These are phyloP conservation scores for Neofusicoccum sp. DNA, from an alignment of 2,329 filamentous ascomycete genomes.

Conservation along the genomic window DNA sequence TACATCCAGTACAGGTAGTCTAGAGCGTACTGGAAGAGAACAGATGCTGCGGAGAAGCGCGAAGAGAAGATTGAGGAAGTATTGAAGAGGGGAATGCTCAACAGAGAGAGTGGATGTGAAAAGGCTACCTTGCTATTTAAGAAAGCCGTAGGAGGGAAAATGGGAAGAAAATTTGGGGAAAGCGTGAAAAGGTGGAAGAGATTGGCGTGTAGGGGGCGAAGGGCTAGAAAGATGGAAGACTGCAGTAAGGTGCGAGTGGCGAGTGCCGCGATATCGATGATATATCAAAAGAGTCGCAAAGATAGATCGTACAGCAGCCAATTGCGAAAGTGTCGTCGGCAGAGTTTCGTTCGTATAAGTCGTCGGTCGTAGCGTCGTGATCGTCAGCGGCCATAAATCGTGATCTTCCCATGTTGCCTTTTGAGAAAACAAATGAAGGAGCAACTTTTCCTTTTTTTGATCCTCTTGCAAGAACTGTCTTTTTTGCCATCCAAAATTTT, in stretches of 20 bases:
- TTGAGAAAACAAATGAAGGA: background rate
- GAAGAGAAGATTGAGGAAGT: background rate
- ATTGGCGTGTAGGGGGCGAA: background rate
- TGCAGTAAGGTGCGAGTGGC: background rate
- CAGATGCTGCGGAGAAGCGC: background rate
- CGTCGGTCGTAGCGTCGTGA: constrained; percentile 1
- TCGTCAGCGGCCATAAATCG: constrained; percentile 3
- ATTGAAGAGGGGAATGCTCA: too few species aligned
- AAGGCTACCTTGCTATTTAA: background rate
- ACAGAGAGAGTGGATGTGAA: background rate
- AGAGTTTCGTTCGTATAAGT: background rate
- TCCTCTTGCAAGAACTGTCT: constrained; percentile 3
- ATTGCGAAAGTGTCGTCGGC: background rate
- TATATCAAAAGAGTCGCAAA: background rate
- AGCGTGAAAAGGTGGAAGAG: background rate
- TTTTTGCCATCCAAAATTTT: constrained; percentile 3
- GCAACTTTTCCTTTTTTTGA: constrained; percentile 8
- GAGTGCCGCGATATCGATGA: background rate
- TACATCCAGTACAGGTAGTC: background rate
- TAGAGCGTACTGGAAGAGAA: constrained; percentile 1
- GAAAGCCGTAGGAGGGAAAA: background rate
- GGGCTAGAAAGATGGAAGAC: background rate
- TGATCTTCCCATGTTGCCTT: background rate
- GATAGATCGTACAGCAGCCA: background rate
- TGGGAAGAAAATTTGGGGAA: background rate